Percentiles rank a stretch among this genome's conserved stretches.
Conservation (phyloP, 352 stramenopile species). For the Phytophthora vignae region DNA sequence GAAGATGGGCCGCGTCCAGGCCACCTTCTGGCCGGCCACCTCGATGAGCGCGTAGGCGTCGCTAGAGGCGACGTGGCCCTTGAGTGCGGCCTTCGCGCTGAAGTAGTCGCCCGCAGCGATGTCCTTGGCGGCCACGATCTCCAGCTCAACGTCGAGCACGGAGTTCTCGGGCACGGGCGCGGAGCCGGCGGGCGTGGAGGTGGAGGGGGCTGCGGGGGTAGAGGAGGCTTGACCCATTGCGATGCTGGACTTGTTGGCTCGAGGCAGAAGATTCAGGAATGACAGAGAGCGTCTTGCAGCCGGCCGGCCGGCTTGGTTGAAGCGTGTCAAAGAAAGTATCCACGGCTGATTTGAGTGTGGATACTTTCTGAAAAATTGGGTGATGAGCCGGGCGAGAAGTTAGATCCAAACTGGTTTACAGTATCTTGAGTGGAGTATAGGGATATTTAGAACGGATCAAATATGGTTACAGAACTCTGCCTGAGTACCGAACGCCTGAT, state of each 20-base stretch:
- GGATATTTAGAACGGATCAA: not conserved
- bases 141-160: constrained; percentile 45
- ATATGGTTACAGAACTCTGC: too few species aligned
- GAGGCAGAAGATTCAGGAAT: constrained; percentile 17
- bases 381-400: not conserved
- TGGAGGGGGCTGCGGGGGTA: constrained; percentile 26
- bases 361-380: not conserved
- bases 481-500: too few species aligned
- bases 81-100: constrained; percentile 29
- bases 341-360: not conserved
- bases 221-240: not conserved
- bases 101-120: constrained; percentile 45
- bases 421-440: not conserved
- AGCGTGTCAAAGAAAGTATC: not conserved
- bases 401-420: not conserved
- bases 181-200: constrained; percentile 15
- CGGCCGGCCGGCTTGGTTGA: not conserved
- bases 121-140: constrained; percentile 46
- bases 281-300: constrained; percentile 1
- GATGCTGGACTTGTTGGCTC: not conserved
- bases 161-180: constrained; percentile 9
- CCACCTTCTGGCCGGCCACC: constrained; percentile 41
- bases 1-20: constrained; percentile 49
- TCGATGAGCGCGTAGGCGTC: constrained; percentile 51
- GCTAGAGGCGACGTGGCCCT: constrained; percentile 42